Base-by-base conservation (phyloP, 148 eudicot species). In the Rheum nobile region DNA sequence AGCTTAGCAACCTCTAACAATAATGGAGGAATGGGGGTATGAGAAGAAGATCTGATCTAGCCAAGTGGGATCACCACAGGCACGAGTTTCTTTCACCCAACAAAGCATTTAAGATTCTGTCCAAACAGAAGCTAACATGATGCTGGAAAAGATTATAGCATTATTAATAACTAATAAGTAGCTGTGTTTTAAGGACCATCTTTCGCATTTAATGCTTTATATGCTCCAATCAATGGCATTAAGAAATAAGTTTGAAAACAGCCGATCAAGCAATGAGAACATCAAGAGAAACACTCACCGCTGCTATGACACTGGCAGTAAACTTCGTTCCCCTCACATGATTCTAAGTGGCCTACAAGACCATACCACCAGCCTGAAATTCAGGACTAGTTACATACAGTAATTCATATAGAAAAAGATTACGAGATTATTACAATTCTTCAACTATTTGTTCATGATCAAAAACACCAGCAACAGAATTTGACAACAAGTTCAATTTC, bases 291-390 rank as follows among this genome's bases (percentile, higher is more conserved):
- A 13, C 28, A 22, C 86, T 77, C 71, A 92, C 96, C 96, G 77
- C 80, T 86, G 70, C 77, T 72, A 71, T 75, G 86, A 84, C 98
- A 95, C 28, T 81, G 83, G 79, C 98, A 95, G 72, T 84, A 81
- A 79, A 70, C 79, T 65, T 80, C 73, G 72, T 84, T 86, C 57
- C 97, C 87, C 78, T 90, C 90, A 83, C 98, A 95, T 65, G 84
- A 72, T 86, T 91, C 98, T 78, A 89, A 84, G 87, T 94, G 98
- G 47, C 98, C 96, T 71, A 94, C 91, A 74, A 87, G 82, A 39
- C 98, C 98, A 82, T 95, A 95, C 98, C 98, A 91, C 98, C 98
- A 95, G 69, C 98, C 98, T 95, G 85, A 83, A 81, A 71, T 69
- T 34, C 11, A 1, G 34, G 34, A 28, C 34, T 28, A 59, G 14